These are phyloP conservation scores for Rhododendron molle DNA, from an alignment of 148 eudicot species.

Conservation along the genomic window DNA sequence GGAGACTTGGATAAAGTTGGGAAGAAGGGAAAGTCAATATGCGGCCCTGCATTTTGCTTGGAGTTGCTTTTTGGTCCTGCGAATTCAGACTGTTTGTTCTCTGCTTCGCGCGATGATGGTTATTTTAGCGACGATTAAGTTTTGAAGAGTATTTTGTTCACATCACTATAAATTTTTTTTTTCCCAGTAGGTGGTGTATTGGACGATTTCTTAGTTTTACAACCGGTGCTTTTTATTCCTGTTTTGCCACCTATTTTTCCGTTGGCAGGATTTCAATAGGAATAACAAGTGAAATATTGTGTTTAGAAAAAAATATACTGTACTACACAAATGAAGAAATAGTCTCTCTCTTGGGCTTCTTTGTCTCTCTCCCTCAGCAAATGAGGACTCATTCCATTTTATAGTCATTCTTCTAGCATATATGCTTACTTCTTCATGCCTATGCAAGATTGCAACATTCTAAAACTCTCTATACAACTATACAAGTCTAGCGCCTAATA, in stretches of 20 bases:
- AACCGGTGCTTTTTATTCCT: background rate
- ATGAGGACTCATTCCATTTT: no score
- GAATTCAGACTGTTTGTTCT: slow-evolving; percentile 18
- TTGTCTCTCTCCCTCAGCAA: no score
- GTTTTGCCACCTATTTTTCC: background rate
- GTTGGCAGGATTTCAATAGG: background rate
- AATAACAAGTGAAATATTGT: background rate
- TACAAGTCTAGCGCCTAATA: no score
- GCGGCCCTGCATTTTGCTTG: slow-evolving; percentile 49
- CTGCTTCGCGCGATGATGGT: slow-evolving; percentile 11
- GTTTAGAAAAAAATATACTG: background rate
- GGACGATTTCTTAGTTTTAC: background rate
- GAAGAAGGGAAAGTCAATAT: slow-evolving; percentile 40
- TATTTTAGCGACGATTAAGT: slow-evolving; percentile 6
- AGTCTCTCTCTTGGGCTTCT: no score
- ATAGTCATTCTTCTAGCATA: no score
- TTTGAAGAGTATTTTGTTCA: background rate
- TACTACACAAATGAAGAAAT: no score
- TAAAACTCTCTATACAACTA: no score
- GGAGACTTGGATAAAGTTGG: slow-evolving; percentile 51
- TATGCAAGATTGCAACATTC: no score
- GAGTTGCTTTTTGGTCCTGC: slow-evolving; percentile 54
- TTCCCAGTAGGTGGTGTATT: background rate
- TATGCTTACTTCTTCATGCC: no score
- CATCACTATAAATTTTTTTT: background rate